Base-by-base conservation (phyloP, 768 basidiomycete species). In the Cubamyces sp. region DNA sequence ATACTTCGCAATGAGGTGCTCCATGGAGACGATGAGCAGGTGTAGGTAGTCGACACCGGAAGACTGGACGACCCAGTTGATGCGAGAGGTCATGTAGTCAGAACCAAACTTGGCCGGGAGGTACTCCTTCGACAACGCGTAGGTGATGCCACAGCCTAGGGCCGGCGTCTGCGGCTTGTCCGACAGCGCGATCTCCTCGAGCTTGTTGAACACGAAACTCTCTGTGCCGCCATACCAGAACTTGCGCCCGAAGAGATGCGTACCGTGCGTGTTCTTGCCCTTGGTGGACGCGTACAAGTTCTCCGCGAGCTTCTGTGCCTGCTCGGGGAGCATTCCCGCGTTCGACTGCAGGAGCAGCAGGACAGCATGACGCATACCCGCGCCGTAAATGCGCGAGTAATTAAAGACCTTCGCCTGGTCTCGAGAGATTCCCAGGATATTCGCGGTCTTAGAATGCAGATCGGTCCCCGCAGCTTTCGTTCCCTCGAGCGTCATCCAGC, bases 61-160 rank as follows among this genome's bases (percentile, higher is more conserved):
- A 3, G 96, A 98, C 70, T 98, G 97, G 6, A 98, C 97, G 51
- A 96, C 97, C 97, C 97, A 98, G 71, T 99, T 99, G 78, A 98
- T 96, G 45, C 97, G 86, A 6, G 94, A 97, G 0, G 97, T 90
- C 83, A 98, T 89, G 74, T 92, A 98, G 65, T 96, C 92, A 0
- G 88, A 75, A 14, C 91, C 92, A 62, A 94, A 92, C 60, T 82
- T 84, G 37, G 85, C 84, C 0, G 91, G 90, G 2, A 99, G 84
- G 70, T 93, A 88, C 64, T 91, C 87, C 75, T 92, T 96, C 28
- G 90, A 90, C n/a, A 99, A 81, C 0, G 96, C 96, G 52, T 90
- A 84, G 0, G 97, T 98, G 45, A 99, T 87, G 16, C 94, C 94
- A 69, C 96, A 98, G 1, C 91, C 94, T 19, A 99, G 81, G 1